Percentiles rank a stretch among this genome's conserved stretches.
Conservation (phyloP, 495 filamentous ascomycete genomes). For the Aspergillus campestris region DNA sequence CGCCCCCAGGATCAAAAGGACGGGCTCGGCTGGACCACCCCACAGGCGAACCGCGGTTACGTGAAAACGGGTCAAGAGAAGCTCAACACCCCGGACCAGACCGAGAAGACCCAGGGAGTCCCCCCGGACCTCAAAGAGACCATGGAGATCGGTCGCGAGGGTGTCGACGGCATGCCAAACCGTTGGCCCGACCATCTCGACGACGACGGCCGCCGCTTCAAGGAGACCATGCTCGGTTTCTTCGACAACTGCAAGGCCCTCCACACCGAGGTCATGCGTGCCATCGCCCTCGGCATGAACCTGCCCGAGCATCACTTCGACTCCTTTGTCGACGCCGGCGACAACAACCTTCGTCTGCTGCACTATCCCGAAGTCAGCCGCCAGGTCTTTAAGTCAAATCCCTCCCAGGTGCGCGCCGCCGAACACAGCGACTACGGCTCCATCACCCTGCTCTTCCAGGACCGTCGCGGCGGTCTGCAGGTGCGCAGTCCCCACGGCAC, state of each 20-base stretch:
- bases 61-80: constrained; percentile 70
- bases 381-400: constrained; percentile 61
- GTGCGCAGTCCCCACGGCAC: constrained; percentile 67
- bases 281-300: constrained; percentile 78
- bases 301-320: constrained; percentile 73
- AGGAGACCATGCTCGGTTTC: constrained; percentile 62
- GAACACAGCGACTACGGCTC: constrained; percentile 87
- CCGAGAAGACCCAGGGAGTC: constrained; percentile 48
- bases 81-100: constrained; percentile 50
- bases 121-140: constrained; percentile 76
- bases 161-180: constrained; percentile 59
- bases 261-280: constrained; percentile 75
- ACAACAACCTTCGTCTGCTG: constrained; percentile 82
- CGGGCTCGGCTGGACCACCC: constrained; percentile 57
- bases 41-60: constrained; percentile 74
- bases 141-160: constrained; percentile 75
- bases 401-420: constrained; percentile 70
- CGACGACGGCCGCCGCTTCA: constrained; percentile 58
- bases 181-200: constrained; percentile 66
- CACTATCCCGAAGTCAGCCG: constrained; percentile 72
- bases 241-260: constrained; percentile 62
- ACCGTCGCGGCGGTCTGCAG: constrained; percentile 72
- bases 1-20: constrained; percentile 66
- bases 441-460: constrained; percentile 86
- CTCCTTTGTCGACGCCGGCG: constrained; percentile 56